These are phyloP conservation scores for Strigomonas culicis DNA, from an alignment of 208 protist genomes.

Conservation along the genomic window DNA sequence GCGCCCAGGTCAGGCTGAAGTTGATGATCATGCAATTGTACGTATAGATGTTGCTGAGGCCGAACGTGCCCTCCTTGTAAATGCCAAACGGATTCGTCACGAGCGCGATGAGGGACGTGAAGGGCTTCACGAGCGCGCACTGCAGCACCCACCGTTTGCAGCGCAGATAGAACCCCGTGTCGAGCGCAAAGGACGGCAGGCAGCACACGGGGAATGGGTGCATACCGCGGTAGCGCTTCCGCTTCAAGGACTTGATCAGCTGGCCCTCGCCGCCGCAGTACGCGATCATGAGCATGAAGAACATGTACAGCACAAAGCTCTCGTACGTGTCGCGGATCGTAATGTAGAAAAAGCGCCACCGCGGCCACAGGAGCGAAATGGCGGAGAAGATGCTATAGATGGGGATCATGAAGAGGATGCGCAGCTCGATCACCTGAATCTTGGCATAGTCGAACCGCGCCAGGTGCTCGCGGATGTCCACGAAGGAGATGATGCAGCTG, in stretches of 20 bases:
- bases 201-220: constrained; percentile 76
- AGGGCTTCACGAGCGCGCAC: constrained; percentile 84
- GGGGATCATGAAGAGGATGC: constrained; percentile 87
- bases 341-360: constrained; percentile 75
- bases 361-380: constrained; percentile 42
- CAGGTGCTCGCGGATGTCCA: constrained; percentile 64
- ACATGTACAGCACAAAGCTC: constrained; percentile 90
- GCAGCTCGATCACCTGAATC: constrained; percentile 77
- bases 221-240: constrained; percentile 66
- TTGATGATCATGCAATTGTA: constrained; percentile 85
- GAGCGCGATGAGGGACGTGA: constrained; percentile 67
- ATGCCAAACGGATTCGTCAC: constrained; percentile 52
- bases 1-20: constrained; percentile 65
- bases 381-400: constrained; percentile 79
- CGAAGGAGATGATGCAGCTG: constrained; percentile 61
- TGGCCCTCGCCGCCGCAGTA: constrained; percentile 85
- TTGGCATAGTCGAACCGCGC: constrained; percentile 72
- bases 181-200: constrained; percentile 52
- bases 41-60: constrained; percentile 66
- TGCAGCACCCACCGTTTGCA: constrained; percentile 90
- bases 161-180: constrained; percentile 74
- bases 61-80: constrained; percentile 69
- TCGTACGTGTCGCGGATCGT: constrained; percentile 86
- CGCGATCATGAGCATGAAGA: constrained; percentile 88
- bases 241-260: constrained; percentile 73